These are phyloP conservation scores for Agrostemma githago DNA, from an alignment of 148 eudicot species.

Conservation along the genomic window DNA sequence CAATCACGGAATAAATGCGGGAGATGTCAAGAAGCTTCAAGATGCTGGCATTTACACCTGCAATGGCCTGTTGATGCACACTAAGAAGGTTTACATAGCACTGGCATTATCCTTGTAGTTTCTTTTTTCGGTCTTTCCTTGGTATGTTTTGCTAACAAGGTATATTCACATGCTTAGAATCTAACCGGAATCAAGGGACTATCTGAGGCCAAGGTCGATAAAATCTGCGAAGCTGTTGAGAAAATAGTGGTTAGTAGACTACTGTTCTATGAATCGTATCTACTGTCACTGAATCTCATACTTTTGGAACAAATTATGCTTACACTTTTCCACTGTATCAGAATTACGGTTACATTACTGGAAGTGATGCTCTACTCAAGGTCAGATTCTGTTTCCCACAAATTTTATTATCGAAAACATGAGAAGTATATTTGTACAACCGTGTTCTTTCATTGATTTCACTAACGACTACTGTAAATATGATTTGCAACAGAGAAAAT, in stretches of 20 bases:
- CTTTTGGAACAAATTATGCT: background rate
- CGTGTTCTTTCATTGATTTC: background rate
- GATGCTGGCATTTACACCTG: conserved; percentile 94
- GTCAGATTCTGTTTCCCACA: conserved; percentile 38
- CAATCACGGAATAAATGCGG: conserved; percentile 90
- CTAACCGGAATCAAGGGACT: conserved; percentile 92
- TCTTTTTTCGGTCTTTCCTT: background rate
- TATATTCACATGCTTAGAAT: conserved; percentile 32
- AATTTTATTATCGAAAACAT: background rate
- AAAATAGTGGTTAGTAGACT: conserved; percentile 71
- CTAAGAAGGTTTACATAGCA: conserved; percentile 72
- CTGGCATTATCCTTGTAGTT: background rate
- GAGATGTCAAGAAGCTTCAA: conserved; percentile 91
- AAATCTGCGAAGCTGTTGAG: conserved; percentile 96
- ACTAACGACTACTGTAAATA: background rate
- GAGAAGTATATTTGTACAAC: background rate
- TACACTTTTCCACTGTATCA: conserved; percentile 21
- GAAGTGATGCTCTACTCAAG: conserved; percentile 88
- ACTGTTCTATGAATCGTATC: background rate
- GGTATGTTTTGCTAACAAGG: background rate
- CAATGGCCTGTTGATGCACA: conserved; percentile 98
- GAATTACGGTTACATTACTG: conserved; percentile 96
- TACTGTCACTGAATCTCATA: background rate
- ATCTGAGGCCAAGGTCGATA: conserved; percentile 98
- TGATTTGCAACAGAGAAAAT: conserved; percentile 49